These are phyloP conservation scores for Fusarium sp. DNA, from an alignment of 2,329 filamentous ascomycete species.

Conservation along the genomic window DNA sequence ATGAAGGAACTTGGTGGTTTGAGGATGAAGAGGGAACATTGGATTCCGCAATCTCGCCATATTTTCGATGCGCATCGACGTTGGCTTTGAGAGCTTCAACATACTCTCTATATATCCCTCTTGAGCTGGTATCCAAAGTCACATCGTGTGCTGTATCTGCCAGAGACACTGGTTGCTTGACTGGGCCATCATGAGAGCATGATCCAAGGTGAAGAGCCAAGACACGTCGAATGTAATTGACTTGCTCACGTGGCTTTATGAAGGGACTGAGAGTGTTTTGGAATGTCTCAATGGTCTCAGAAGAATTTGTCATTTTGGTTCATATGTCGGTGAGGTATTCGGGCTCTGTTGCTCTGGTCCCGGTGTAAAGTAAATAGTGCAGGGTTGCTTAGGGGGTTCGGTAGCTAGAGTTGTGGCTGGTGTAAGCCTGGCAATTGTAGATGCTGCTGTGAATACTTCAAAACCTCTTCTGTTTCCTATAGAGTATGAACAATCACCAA, in stretches of 20 bases:
- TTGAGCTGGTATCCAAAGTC: constrained; percentile 52
- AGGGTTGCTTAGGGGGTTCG: constrained; percentile 15
- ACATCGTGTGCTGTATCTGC: constrained; percentile 54
- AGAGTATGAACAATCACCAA: too few relatives aligned
- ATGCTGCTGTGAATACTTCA: neutral
- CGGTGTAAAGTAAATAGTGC: constrained; percentile 32
- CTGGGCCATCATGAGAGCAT: constrained; percentile 56
- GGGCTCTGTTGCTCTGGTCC: constrained; percentile 25
- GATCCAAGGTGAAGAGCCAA: constrained; percentile 65
- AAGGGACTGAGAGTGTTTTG: constrained; percentile 61
- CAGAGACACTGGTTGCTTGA: constrained; percentile 61
- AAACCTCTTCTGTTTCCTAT: too few relatives aligned
- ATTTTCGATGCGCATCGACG: constrained; percentile 61
- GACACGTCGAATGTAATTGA: constrained; percentile 65
- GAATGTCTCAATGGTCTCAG: constrained; percentile 52
- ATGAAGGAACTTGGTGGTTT: constrained; percentile 30
- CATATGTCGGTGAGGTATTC: constrained; percentile 22
- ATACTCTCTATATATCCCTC: constrained; percentile 65
- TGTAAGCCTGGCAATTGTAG: neutral
- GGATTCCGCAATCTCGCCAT: constrained; percentile 52
- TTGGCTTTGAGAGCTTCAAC: constrained; percentile 65
- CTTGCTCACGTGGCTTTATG: constrained; percentile 67
- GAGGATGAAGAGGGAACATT: constrained; percentile 33
- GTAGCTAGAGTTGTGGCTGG: constrained; percentile 26
- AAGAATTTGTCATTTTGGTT: constrained; percentile 47